Evolutionary conservation across 768 basidiomycete genomes (phyloP).

Genomic region (Psilocybe azurescens): DNA sequence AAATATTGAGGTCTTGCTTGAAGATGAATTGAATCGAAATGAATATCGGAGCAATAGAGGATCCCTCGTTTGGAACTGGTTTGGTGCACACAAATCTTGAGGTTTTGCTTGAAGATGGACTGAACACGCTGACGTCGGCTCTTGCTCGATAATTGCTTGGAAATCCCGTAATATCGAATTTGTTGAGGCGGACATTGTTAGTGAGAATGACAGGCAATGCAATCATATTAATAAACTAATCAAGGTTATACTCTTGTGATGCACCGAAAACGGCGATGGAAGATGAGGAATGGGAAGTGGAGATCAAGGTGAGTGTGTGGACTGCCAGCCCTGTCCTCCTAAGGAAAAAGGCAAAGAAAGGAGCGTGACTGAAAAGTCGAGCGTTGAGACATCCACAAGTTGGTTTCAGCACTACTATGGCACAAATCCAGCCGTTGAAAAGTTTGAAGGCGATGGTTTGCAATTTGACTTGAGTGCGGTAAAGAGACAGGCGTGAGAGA

Average conservation of each 20-base stretch:
- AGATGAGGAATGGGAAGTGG: not conserved
- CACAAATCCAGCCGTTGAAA: constrained; percentile 42
- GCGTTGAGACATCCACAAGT: constrained; percentile 41
- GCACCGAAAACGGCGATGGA: not conserved
- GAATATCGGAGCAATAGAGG: too few species aligned
- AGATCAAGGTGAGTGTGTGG: constrained; percentile 27
- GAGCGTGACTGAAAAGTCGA: constrained; percentile 32
- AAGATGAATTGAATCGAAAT: too few species aligned
- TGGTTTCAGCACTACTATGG: constrained; percentile 47
- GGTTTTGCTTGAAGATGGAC: too few species aligned
- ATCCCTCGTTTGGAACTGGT: too few species aligned
- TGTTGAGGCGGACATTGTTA: not conserved
- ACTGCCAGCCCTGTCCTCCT: constrained; percentile 44
- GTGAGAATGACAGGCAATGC: not conserved
- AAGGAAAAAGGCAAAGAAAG: constrained; percentile 21
- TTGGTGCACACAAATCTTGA: too few species aligned
- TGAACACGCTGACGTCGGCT: too few species aligned
- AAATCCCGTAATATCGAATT: too few species aligned
- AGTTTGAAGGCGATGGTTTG: constrained; percentile 31
- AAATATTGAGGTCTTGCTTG: too few species aligned
- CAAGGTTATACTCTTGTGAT: not conserved
- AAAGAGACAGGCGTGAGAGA: constrained; percentile 23
- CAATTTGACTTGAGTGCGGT: constrained; percentile 42
- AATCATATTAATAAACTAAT: not conserved
- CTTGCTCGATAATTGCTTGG: too few species aligned